A percentile compares a stretch with the other conserved stretches of the same genome.
Evolutionary conservation across 768 basidiomycete species (phyloP).

Genomic region (Suillus lakei): DNA sequence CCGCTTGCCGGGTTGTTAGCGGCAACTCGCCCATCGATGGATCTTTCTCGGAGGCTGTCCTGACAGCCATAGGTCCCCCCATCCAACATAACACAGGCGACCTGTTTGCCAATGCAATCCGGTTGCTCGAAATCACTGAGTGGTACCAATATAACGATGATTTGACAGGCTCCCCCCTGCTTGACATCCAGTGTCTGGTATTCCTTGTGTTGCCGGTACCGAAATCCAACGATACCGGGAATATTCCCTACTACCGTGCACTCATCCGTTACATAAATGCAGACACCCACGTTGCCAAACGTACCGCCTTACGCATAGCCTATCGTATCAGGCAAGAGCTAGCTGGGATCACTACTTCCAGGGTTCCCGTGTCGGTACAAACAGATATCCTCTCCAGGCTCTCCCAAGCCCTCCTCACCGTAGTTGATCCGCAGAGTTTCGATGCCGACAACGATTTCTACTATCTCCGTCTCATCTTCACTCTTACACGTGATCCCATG

Average conservation of each 20-base stretch:
- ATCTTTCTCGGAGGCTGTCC: background rate
- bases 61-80: background rate
- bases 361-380: background rate
- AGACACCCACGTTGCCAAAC: background rate
- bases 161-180: background rate
- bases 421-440: background rate
- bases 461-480: background rate
- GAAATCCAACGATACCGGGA: background rate
- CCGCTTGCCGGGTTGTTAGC: background rate
- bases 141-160: background rate
- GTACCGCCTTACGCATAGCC: background rate
- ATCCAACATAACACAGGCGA: background rate
- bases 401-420: background rate
- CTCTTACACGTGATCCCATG: background rate
- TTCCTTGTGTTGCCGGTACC: background rate
- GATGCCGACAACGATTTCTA: too few species aligned
- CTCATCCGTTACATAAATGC: background rate
- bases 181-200: background rate
- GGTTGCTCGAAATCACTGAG: background rate
- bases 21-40: background rate
- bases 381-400: background rate
- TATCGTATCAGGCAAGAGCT: background rate
- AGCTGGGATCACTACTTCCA: background rate
- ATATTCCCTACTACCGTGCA: background rate
- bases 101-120: background rate